Evolutionary conservation across 2,329 filamentous ascomycete genomes (phyloP), one percentile per base, ranked within the genome.

Genomic region (Juglanconis sp.): DNA sequence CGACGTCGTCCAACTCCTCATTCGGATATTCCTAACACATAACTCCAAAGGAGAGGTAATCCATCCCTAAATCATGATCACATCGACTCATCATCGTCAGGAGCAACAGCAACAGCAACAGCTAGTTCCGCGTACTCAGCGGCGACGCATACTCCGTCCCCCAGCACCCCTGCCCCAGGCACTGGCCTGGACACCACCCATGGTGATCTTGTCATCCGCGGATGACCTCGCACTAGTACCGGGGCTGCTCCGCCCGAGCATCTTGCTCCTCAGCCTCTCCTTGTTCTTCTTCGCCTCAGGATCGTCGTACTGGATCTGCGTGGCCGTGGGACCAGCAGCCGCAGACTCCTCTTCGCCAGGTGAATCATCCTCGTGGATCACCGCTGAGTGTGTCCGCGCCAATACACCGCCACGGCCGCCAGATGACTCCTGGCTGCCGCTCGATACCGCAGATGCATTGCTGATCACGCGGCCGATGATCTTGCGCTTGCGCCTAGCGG

Each of bases 391-490:
- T 13, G 60, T 61, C 47, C 56, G 57, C 13, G 50, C 58, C 47
- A 63, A n/a, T 3, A 34, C 59, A 8, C 54, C 48, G 9, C 46
- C 46, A 46, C 34, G 36, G 17, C 40, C 56, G 24, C 56, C 49
- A 15, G 70, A 71, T 0, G 75, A 74, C 30, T 80, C 79, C 15
- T 73, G 74, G 57, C 80, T 79, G 49, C 71, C 75, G 56, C 73
- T 80, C 56, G 81, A 84, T 5, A 75, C 74, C 1, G 78, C 79
- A 2, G 83, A 87, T 3, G 77, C 77, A 66, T 86, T 86, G 72
- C 83, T 86, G 34, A 82, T 71, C 3, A 82, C 85, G 10, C 85
- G 81, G 5, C 85, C 85, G 3, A 87, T 73, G 59, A 87, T 81
- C 57, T 79, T 76, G 10, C 82, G 79, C 55, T 77, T 74, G 1